Percentiles rank a stretch among this genome's conserved stretches.
These are phyloP conservation scores for Sporisorium sorghi DNA, from an alignment of 1,284 basidiomycete species.

Conservation along the genomic window DNA sequence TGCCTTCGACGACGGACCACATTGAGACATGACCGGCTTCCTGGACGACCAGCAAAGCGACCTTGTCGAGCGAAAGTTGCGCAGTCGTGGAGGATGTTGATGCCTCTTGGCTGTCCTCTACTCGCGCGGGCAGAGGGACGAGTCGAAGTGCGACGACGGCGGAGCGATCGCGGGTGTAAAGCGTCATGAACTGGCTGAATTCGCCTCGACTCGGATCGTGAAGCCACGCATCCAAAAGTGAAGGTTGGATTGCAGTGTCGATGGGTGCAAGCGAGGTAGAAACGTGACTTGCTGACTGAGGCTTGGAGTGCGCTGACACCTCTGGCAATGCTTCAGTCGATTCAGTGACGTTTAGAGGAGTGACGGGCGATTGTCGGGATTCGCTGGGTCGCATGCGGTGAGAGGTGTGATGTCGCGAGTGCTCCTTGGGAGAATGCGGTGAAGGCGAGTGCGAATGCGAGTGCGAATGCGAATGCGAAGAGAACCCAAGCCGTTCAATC, in stretches of 20 bases:
- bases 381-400: constrained; percentile 31
- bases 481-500: constrained; percentile 43
- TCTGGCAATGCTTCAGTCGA: background rate
- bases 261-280: background rate
- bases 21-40: constrained; percentile 40
- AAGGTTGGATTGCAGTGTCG: constrained; percentile 5
- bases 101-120: background rate
- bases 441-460: constrained; percentile 11
- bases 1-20: constrained; percentile 45
- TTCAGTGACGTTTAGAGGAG: background rate
- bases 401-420: constrained; percentile 15
- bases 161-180: constrained; percentile 37
- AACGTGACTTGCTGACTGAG: too few species aligned
- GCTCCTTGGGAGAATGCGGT: constrained; percentile 3
- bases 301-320: background rate
- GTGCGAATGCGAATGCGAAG: constrained; percentile 14
- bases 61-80: constrained; percentile 12
- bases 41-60: constrained; percentile 35
- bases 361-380: constrained; percentile 14
- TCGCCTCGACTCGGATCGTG: constrained; percentile 28
- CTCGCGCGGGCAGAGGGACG: constrained; percentile 5
- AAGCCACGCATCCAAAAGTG: constrained; percentile 30
- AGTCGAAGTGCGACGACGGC: constrained; percentile 41
- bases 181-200: constrained; percentile 28
- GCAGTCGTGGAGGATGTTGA: background rate